Base-by-base conservation (phyloP, 2,329 filamentous ascomycete genomes). In the Pyrenochaeta sp. region DNA sequence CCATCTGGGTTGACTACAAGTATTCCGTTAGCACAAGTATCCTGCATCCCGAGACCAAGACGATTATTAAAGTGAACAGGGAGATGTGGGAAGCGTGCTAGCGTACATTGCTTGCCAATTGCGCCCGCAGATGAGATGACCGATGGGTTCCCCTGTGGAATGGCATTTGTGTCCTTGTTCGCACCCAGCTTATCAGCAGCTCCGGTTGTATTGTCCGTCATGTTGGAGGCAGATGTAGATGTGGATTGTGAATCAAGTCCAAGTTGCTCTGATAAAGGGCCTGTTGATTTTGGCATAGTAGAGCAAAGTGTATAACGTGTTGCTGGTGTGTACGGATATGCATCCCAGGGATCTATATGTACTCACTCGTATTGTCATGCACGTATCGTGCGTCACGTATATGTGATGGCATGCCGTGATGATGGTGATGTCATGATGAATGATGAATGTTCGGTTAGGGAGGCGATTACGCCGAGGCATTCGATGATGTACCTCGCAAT, bases 21-120 rank as follows among this genome's bases (percentile, higher is more conserved):
- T 4, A 27, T 27, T 9, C 23, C 23, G 9, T 27, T 9, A 27
- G 23, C 23, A 27, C 9, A 4, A 5, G 23, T 27, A 5, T 9
- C 9, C 33, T 15, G 33, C 17, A 36, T 7, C 17, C 12, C 15
- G n/a, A n/a, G n/a, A n/a, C n/a, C n/a, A n/a, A n/a, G n/a, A n/a
- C n/a, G n/a, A n/a, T n/a, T n/a, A n/a, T n/a, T n/a, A n/a, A n/a
- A n/a, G n/a, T n/a, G n/a, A n/a, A n/a, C n/a, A n/a, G n/a, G n/a
- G n/a, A n/a, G n/a, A n/a, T n/a, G n/a, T 36, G 7, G 4, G 33
- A 9, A 20, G 35, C 20, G 10, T 37, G 18, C 15, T 15, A 20
- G 45, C 46, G 12, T 49, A 58, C 55, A 86, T 18, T 85, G 82
- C 60, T 82, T 83, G 17, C 84, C 83, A 30, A 86, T 78, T 0